Evolutionary conservation across 805 yeast species (phyloP).

Genomic region (Candida tammaniensis): DNA sequence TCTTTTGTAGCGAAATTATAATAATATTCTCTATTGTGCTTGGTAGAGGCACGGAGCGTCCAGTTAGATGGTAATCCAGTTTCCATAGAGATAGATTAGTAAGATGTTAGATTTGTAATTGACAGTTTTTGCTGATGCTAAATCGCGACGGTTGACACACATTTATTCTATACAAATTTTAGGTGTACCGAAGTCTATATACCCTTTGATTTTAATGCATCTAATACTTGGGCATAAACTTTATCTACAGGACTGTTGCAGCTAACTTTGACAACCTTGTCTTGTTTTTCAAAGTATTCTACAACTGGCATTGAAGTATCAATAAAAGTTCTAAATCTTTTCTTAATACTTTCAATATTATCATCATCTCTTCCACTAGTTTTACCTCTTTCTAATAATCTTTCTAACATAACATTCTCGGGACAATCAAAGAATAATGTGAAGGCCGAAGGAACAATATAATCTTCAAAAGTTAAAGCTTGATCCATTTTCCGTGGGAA

Average conservation of each 20-base stretch:
- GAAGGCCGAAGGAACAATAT: slow-evolving; percentile 65
- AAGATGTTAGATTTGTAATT: too few species aligned
- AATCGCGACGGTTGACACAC: too few species aligned
- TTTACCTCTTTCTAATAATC: slow-evolving; percentile 87
- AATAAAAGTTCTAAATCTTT: slow-evolving; percentile 81
- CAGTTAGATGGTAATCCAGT: slow-evolving; percentile 88
- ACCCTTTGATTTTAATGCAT: slow-evolving; percentile 50
- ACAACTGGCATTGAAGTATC: slow-evolving; percentile 95
- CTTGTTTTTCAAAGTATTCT: slow-evolving; percentile 69
- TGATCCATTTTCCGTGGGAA: slow-evolving; percentile 99
- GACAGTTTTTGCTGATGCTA: too few species aligned
- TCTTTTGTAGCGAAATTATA: slow-evolving; percentile 66
- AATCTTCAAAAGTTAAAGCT: slow-evolving; percentile 86
- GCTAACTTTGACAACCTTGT: slow-evolving; percentile 70
- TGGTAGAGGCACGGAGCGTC: slow-evolving; percentile 74
- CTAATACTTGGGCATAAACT: slow-evolving; percentile 69
- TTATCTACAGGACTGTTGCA: slow-evolving; percentile 81
- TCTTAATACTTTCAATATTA: slow-evolving; percentile 83
- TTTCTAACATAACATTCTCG: slow-evolving; percentile 74
- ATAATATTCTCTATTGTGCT: slow-evolving; percentile 83
- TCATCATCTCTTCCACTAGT: slow-evolving; percentile 95
- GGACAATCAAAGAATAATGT: slow-evolving; percentile 81
- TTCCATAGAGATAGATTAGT: too few species aligned
- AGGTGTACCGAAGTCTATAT: too few species aligned
- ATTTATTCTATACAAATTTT: too few species aligned